Evolutionary conservation across 768 basidiomycete genomes (phyloP).

Genomic region (Mycena kentingensis): DNA sequence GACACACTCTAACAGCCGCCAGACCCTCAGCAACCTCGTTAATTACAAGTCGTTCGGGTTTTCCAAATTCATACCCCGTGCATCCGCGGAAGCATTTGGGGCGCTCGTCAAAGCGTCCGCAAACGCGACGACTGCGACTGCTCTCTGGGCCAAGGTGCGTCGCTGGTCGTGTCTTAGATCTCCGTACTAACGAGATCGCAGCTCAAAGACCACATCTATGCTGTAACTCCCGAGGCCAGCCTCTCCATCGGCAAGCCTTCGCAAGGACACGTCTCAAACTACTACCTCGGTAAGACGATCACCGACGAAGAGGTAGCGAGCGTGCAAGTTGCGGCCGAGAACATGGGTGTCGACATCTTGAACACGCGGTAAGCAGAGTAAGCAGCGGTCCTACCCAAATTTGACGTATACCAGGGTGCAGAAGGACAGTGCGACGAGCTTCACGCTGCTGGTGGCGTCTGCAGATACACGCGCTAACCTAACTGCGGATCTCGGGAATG

Average conservation of each 20-base stretch:
- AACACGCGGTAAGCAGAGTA: conserved; percentile 68
- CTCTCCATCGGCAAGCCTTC: conserved; percentile 80
- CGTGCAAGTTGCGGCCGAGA: conserved; percentile 76
- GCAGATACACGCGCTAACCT: conserved; percentile 50
- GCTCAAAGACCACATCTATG: conserved; percentile 78
- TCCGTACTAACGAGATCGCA: conserved; percentile 29
- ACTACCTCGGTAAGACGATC: conserved; percentile 76
- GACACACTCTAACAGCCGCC: conserved; percentile 4
- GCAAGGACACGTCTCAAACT: conserved; percentile 80
- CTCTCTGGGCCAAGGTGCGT: not conserved
- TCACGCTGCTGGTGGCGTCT: conserved; percentile 77
- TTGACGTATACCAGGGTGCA: conserved; percentile 52
- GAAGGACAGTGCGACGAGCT: conserved; percentile 64
- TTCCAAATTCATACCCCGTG: conserved; percentile 82
- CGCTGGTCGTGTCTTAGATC: not conserved
- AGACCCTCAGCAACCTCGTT: conserved; percentile 63
- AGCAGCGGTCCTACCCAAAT: not conserved
- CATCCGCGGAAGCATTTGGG: conserved; percentile 61
- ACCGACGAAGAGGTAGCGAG: conserved; percentile 77
- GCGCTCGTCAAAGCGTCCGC: conserved; percentile 61
- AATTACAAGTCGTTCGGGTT: conserved; percentile 86
- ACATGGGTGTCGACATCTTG: conserved; percentile 70
- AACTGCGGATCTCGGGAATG: conserved; percentile 38
- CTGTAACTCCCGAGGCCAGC: conserved; percentile 59
- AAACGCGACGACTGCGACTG: conserved; percentile 42